Evolutionary conservation across 2,329 filamentous ascomycete species (phyloP), one percentile per base, ranked within the genome.

Genomic region (Cytospora schulzeri): DNA sequence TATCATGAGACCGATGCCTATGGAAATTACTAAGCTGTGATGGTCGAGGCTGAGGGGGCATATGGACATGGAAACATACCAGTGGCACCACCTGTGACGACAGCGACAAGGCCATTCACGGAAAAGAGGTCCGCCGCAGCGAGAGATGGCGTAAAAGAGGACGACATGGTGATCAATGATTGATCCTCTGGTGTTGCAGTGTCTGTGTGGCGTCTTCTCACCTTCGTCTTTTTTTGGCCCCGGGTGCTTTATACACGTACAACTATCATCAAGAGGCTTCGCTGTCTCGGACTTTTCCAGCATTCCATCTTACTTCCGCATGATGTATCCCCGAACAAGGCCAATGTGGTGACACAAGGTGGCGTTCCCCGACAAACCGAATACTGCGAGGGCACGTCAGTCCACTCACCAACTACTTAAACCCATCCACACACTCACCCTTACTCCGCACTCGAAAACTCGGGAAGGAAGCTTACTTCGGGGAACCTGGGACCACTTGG

Each of bases 1-100:
- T 15, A 65, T 65, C 63, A 65, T 65, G 63, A 66, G 70, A 66
- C 68, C 51, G n/a, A 76, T 69, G 7, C 71, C 72, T 65, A 68
- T 61, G 3, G 14, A 17, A 53, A 4, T 38, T 4, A 41, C 2
- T 29, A 22, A 3, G 15, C 15, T 31, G 9, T n/a, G 29, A 17
- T 22, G 19, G 1, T 1, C 6, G 24, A 19, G 41, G 24, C n/a
- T 22, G 3, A 5, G 1, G 1, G 24, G 35, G n/a, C n/a, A n/a
- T n/a, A n/a, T n/a, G n/a, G n/a, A n/a, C 9, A 15, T 9, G 33
- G 12, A 7, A 14, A 41, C 60, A 28, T 50, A 62, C 66, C 66
- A 3, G 57, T 66, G 11, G 64, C 66, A 29, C 64, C 66, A 3
- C 66, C 66, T 7, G 64, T 68, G 14, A 68, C 64, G 45, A 68